phyloP scores from a whole-genome alignment of 352 stramenopile genomes.

The Phytophthora syringae region DNA sequence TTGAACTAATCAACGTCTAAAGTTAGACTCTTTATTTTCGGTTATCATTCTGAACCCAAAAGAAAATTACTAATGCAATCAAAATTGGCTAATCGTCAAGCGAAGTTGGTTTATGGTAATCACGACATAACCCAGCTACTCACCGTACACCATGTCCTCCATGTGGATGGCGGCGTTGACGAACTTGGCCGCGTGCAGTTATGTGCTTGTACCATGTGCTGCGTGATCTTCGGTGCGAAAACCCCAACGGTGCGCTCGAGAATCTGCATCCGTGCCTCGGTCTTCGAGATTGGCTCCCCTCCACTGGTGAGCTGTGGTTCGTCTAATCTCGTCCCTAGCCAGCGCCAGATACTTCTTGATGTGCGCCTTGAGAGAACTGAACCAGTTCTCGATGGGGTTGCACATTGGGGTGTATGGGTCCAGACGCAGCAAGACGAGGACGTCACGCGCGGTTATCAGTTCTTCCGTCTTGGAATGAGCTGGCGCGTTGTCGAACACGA shows the following conservation, averaged over 20 bases:
- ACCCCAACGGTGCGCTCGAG: conserved; percentile 1
- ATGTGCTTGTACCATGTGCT: not conserved
- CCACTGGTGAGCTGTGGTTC: not conserved
- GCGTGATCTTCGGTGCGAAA: not conserved
- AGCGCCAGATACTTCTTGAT: conserved; percentile 16
- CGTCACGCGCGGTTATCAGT: not conserved
- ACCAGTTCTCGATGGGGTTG: conserved; percentile 35
- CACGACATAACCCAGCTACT: too few species aligned
- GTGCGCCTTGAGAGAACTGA: conserved; percentile 12
- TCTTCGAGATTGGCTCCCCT: not conserved
- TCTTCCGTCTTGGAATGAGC: conserved; percentile 20
- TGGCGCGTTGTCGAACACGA: conserved; percentile 34
- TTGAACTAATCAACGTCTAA: too few species aligned
- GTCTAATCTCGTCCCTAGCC: not conserved
- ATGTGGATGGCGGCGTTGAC: not conserved
- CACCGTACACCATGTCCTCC: not conserved
- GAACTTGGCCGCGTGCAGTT: conserved; percentile 5
- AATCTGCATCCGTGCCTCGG: conserved; percentile 1
- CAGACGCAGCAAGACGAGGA: conserved; percentile 27
- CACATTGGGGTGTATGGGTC: conserved; percentile 27
- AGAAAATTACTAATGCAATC: too few species aligned
- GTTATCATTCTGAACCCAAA: too few species aligned
- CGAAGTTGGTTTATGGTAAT: too few species aligned
- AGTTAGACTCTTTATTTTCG: too few species aligned
- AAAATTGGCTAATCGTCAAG: too few species aligned